Percentiles rank a stretch among this genome's conserved stretches.
phyloP scores from a whole-genome alignment of 1,139 yeast species.

The Pichia sp. region DNA sequence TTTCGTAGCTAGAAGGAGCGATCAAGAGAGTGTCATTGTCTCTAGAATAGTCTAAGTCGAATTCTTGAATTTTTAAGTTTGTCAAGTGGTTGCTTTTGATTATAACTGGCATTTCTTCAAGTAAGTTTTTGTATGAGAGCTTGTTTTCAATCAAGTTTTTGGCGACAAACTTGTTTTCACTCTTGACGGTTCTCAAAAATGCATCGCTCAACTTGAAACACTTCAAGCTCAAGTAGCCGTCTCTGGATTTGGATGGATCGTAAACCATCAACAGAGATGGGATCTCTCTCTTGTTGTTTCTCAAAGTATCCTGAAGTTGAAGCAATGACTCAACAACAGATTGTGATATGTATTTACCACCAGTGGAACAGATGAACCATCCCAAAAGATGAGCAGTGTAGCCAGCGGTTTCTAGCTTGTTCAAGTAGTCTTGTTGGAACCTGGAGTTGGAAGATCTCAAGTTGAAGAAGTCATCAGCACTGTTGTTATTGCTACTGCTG shows the following conservation, averaged over 20 bases:
- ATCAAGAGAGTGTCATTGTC: conserved; percentile 32
- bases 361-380: conserved; percentile 70
- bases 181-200: conserved; percentile 47
- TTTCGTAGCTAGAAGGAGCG: conserved; percentile 37
- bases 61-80: conserved; percentile 30
- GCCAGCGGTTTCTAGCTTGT: conserved; percentile 58
- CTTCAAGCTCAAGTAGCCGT: conserved; percentile 54
- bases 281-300: conserved; percentile 37
- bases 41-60: conserved; percentile 16
- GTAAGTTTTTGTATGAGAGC: conserved; percentile 62
- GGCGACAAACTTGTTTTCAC: conserved; percentile 59
- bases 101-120: conserved; percentile 67
- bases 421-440: conserved; percentile 68
- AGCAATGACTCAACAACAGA: conserved; percentile 64
- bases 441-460: conserved; percentile 55
- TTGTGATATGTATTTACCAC: conserved; percentile 67
- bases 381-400: conserved; percentile 75
- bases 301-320: conserved; percentile 50
- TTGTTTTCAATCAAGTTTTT: conserved; percentile 58
- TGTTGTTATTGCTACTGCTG: conserved; percentile 65
- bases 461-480: conserved; percentile 47
- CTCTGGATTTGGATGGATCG: conserved; percentile 66
- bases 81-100: conserved; percentile 59
- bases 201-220: conserved; percentile 66
- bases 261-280: conserved; percentile 63